phyloP scores from a whole-genome alignment of 2,329 filamentous ascomycete species.

The Coleophoma crateriformis region DNA sequence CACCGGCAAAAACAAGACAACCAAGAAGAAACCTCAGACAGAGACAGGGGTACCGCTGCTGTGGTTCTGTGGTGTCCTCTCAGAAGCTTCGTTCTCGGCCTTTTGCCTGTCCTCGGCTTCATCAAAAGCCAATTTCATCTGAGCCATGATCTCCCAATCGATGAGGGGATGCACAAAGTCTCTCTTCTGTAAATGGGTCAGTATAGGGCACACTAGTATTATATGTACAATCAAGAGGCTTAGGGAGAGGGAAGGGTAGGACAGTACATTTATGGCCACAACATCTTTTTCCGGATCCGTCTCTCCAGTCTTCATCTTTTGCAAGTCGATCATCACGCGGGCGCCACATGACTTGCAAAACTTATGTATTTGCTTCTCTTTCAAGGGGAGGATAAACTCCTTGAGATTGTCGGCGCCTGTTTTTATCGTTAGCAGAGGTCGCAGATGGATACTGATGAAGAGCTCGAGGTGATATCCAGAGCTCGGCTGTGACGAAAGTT shows the following conservation, averaged over 20 bases:
- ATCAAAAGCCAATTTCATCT: not conserved
- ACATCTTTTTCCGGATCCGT: not conserved
- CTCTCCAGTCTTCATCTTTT: not conserved
- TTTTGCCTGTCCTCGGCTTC: not conserved
- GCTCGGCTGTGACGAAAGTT: too few species aligned
- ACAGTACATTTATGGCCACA: not conserved
- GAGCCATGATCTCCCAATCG: not conserved
- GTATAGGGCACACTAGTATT: not conserved
- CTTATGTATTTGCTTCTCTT: not conserved
- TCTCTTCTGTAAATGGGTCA: not conserved
- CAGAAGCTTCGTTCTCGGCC: too few species aligned
- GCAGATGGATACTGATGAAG: too few species aligned
- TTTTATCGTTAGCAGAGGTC: not conserved
- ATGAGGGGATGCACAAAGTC: not conserved
- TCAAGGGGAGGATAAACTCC: not conserved
- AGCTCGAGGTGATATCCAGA: too few species aligned
- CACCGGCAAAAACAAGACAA: too few species aligned
- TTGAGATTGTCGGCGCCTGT: not conserved
- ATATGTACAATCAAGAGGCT: too few species aligned
- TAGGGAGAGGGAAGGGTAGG: too few species aligned
- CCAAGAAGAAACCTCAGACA: too few species aligned
- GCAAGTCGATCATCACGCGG: not conserved
- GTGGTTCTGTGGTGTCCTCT: too few species aligned
- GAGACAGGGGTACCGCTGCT: too few species aligned
- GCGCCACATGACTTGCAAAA: not conserved